A percentile compares a stretch with the other conserved stretches of the same genome.
These are phyloP conservation scores for Bipolaris gigantea DNA, from an alignment of 2,329 filamentous ascomycete species.

Conservation along the genomic window DNA sequence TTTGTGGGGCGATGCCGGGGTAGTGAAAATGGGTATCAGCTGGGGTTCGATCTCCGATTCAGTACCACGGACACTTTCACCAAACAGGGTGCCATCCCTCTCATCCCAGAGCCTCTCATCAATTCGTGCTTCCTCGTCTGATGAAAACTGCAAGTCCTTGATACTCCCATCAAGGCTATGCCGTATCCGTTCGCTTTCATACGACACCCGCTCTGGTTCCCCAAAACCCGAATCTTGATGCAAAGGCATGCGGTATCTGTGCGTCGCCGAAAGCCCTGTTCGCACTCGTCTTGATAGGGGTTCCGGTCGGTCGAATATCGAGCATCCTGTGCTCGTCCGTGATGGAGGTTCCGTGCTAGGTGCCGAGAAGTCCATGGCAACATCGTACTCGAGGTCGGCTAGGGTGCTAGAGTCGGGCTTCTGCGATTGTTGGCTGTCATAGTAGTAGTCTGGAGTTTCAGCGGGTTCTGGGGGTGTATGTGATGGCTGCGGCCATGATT, in stretches of 20 bases:
- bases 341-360: slow-evolving; percentile 29
- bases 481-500: slow-evolving; percentile 9
- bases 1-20: slow-evolving; percentile 2
- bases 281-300: slow-evolving; percentile 13
- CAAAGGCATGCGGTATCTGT: slow-evolving; percentile 31
- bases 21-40: slow-evolving; percentile 6
- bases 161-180: slow-evolving; percentile 31
- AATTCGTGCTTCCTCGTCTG: slow-evolving; percentile 24
- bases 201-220: slow-evolving; percentile 21
- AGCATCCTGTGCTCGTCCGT: slow-evolving; percentile 33
- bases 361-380: slow-evolving; percentile 33
- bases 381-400: slow-evolving; percentile 37
- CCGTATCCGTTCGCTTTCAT: slow-evolving; percentile 32
- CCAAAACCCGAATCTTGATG: slow-evolving; percentile 44
- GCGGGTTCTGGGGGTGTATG: slow-evolving; percentile 2
- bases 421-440: slow-evolving; percentile 16
- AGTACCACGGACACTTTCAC: slow-evolving; percentile 21
- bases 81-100: slow-evolving; percentile 22
- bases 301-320: slow-evolving; percentile 27
- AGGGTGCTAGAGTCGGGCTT: slow-evolving; percentile 28
- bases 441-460: slow-evolving; percentile 9
- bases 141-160: slow-evolving; percentile 15
- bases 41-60: slow-evolving; percentile 18
- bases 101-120: slow-evolving; percentile 32
- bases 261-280: slow-evolving; percentile 27